Conservation (phyloP, 331 rosid genomes). For the Dryas integrifolia region DNA sequence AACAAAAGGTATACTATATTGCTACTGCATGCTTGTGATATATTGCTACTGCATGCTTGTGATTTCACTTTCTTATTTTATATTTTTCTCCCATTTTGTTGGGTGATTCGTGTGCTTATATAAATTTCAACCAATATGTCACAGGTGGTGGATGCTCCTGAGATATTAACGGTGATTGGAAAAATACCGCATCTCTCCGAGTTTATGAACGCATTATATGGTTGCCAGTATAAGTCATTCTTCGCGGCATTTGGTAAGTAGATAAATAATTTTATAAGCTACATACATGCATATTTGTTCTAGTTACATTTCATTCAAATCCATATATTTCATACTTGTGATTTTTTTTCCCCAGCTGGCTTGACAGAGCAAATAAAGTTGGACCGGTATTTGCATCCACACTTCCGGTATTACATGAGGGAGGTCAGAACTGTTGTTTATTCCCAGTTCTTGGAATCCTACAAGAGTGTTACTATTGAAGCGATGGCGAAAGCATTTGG, state of each 20-base stretch:
- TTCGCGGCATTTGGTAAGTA: slow-evolving; percentile 89
- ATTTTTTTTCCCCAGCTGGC: slow-evolving; percentile 54
- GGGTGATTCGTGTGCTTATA: slow-evolving; percentile 6
- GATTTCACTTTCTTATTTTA: background rate
- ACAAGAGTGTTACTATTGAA: slow-evolving; percentile 91
- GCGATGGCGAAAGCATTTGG: slow-evolving; percentile 99
- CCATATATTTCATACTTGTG: slow-evolving; percentile 14
- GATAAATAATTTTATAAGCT: background rate
- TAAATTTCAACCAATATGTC: slow-evolving; percentile 3
- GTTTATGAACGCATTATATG: slow-evolving; percentile 78
- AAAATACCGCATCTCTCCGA: slow-evolving; percentile 79
- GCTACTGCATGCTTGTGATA: background rate
- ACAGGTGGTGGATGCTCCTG: slow-evolving; percentile 97
- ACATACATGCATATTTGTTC: background rate
- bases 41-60: slow-evolving; percentile 3
- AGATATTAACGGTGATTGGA: slow-evolving; percentile 90
- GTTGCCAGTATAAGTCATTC: slow-evolving; percentile 83
- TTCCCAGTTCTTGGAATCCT: slow-evolving; percentile 94
- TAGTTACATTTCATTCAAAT: background rate
- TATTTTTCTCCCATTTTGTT: slow-evolving; percentile 5
- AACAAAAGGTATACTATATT: slow-evolving; percentile 64
- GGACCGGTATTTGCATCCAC: slow-evolving; percentile 90
- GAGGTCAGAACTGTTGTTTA: slow-evolving; percentile 85
- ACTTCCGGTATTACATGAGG: slow-evolving; percentile 94
- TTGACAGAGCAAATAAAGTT: slow-evolving; percentile 79